Base-by-base conservation (phyloP, 192 early-diverging fungal species). In the Paraglomus occultum region DNA sequence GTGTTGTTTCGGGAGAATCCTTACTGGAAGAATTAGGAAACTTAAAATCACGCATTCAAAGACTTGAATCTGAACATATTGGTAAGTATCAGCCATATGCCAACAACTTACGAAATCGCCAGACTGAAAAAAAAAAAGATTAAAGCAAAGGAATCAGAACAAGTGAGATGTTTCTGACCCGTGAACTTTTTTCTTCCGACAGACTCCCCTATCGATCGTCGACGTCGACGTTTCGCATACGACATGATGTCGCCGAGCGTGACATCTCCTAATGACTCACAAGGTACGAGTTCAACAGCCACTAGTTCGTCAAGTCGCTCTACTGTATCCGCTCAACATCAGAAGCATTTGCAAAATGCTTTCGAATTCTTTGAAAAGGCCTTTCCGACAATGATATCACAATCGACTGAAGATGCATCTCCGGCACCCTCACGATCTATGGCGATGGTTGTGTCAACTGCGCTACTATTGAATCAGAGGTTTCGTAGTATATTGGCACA, bases 301-400 rank as follows among this genome's bases (percentile, higher is more conserved):
- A 44, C 64, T 23, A 9, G 51, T 40, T 20, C 43, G 11, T 47
- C 45, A 38, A 20, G 31, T 40, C 40, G 22, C 50, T 40, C 55
- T 44, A 42, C 11, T 6, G 15, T 20, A 11, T 20, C 23, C 4
- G 15, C 46, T 39, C 54, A 70, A 59, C 67, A 70, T 50, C 64
- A 73, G 47, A 73, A 67, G 51, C 71, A 67, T 67, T 55, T 73
- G 7, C 64, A 73, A 59, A 67, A 68, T 60, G 71, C 71, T 44
- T 73, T 73, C 47, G 71, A 73, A 20, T 44, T 68, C 39, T 73
- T 73, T 47, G 71, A 73, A 47, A 64, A 67, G 43, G 23, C 52
- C 14, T 67, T 73, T n/a, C 31, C 31, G 31, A 66, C 71, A 20
- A 45, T 5, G 4, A 10, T 50, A 43, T 44, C 47, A 17, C 23